Percentiles rank a stretch among this genome's conserved stretches.
Evolutionary conservation across 352 stramenopile species (phyloP).

Genomic region (Blastocystis sp.): DNA sequence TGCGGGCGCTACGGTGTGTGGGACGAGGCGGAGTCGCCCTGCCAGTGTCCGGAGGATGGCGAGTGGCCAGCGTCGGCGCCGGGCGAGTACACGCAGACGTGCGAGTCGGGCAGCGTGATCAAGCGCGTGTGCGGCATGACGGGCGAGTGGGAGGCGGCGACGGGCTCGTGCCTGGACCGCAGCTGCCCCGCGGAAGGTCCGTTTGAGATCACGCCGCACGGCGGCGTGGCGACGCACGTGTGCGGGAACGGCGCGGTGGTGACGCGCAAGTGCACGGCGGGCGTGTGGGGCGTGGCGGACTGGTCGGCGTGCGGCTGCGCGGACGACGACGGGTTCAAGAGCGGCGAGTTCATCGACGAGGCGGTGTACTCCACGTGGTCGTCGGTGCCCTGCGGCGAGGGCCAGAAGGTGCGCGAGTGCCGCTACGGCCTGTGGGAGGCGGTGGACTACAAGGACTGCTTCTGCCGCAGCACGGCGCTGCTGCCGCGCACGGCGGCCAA

Average conservation of each 20-base stretch:
- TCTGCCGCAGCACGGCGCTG: neutral
- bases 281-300: slow-evolving; percentile 10
- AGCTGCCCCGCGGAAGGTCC: slow-evolving; percentile 23
- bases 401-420: neutral
- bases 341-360: slow-evolving; percentile 21
- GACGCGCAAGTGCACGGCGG: slow-evolving; percentile 26
- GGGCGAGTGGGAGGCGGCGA: neutral
- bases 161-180: neutral
- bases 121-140: neutral
- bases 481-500: neutral
- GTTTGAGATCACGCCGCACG: neutral
- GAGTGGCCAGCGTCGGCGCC: neutral
- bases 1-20: slow-evolving; percentile 18
- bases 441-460: slow-evolving; percentile 19
- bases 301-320: slow-evolving; percentile 34
- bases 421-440: slow-evolving; percentile 25
- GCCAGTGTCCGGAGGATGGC: neutral
- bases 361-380: neutral
- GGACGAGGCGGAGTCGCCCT: neutral
- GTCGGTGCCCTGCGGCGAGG: neutral
- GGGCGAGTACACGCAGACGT: neutral
- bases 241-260: slow-evolving; percentile 7
- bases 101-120: neutral
- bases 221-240: neutral
- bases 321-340: neutral